A percentile compares a stretch with the other conserved stretches of the same genome.
phyloP scores from a whole-genome alignment of 108 stramenopile species.

The Aurantiochytrium sp. region DNA sequence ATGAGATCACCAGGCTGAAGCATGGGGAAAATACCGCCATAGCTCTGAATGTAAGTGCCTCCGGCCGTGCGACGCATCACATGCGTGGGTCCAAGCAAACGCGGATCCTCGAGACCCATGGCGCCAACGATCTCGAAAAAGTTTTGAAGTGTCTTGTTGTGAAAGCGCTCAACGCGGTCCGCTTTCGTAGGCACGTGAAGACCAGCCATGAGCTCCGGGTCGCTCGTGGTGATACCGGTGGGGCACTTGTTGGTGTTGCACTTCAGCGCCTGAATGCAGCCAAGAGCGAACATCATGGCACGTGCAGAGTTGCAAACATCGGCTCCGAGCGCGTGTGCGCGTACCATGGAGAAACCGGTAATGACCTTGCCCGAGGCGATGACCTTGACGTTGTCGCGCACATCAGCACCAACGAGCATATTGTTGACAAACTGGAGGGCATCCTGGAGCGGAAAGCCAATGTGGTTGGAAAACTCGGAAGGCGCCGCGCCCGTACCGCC shows the following conservation, averaged over 20 bases:
- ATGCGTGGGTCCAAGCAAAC: background rate
- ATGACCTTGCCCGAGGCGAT: slow-evolving; percentile 68
- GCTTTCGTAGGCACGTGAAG: slow-evolving; percentile 54
- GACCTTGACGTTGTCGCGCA: slow-evolving; percentile 58
- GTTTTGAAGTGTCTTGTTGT: slow-evolving; percentile 58
- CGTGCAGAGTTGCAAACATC: slow-evolving; percentile 70
- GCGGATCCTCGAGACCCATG: slow-evolving; percentile 35
- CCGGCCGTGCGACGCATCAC: slow-evolving; percentile 24
- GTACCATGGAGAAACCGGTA: slow-evolving; percentile 62
- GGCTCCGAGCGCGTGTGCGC: slow-evolving; percentile 66
- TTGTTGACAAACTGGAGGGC: slow-evolving; percentile 61
- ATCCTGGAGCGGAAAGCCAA: slow-evolving; percentile 69
- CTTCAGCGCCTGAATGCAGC: slow-evolving; percentile 80
- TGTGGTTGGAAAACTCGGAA: slow-evolving; percentile 66
- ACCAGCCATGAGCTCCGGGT: slow-evolving; percentile 53
- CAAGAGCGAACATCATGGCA: slow-evolving; percentile 66
- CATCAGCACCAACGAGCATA: slow-evolving; percentile 61
- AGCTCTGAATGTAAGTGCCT: slow-evolving; percentile 25
- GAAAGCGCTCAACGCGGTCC: slow-evolving; percentile 63
- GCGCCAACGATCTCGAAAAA: slow-evolving; percentile 66
- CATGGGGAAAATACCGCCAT: slow-evolving; percentile 36
- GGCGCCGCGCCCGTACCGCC: slow-evolving; percentile 86
- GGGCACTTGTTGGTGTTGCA: slow-evolving; percentile 80
- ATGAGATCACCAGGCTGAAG: slow-evolving; percentile 27
- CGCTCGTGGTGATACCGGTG: slow-evolving; percentile 72